phyloP scores from a whole-genome alignment of 2,329 filamentous ascomycete species.

The Fusarium neocosmosporiellum region DNA sequence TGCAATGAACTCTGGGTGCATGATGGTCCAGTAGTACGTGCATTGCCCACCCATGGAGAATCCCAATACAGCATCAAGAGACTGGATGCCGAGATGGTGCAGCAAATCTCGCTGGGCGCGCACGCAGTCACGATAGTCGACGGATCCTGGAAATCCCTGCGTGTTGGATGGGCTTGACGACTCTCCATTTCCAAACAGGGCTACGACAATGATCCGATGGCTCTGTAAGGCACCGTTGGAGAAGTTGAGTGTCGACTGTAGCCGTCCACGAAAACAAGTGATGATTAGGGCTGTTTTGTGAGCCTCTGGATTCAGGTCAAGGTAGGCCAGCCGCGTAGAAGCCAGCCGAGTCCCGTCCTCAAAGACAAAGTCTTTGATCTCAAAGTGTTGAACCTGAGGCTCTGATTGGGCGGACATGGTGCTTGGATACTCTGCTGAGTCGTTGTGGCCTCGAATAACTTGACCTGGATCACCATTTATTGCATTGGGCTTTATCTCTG shows the following conservation, averaged over 20 bases:
- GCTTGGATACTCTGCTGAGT: not conserved
- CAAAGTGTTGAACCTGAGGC: not conserved
- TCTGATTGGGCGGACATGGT: not conserved
- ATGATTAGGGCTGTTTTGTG: constrained; percentile 55
- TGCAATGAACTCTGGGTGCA: constrained; percentile 55
- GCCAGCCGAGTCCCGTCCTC: constrained; percentile 38
- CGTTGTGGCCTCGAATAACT: not conserved
- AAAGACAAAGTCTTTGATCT: constrained; percentile 41
- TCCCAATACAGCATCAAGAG: constrained; percentile 55
- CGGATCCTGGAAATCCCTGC: constrained; percentile 48
- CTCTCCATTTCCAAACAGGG: constrained; percentile 61
- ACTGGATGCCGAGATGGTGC: constrained; percentile 47
- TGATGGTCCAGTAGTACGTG: constrained; percentile 58
- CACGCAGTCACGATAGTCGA: constrained; percentile 58
- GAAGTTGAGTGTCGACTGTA: constrained; percentile 62
- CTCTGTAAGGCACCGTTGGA: constrained; percentile 53
- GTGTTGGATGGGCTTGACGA: constrained; percentile 60
- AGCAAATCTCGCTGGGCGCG: constrained; percentile 54
- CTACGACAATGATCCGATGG: constrained; percentile 58
- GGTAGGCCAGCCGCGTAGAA: constrained; percentile 42
- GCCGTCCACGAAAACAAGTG: constrained; percentile 65
- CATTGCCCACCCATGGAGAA: constrained; percentile 65
- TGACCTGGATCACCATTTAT: not conserved
- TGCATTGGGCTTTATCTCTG: not conserved
- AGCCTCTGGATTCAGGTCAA: constrained; percentile 7